Evolutionary conservation across 305 asterid species (phyloP).

Genomic region (Euphrasia arctica): DNA sequence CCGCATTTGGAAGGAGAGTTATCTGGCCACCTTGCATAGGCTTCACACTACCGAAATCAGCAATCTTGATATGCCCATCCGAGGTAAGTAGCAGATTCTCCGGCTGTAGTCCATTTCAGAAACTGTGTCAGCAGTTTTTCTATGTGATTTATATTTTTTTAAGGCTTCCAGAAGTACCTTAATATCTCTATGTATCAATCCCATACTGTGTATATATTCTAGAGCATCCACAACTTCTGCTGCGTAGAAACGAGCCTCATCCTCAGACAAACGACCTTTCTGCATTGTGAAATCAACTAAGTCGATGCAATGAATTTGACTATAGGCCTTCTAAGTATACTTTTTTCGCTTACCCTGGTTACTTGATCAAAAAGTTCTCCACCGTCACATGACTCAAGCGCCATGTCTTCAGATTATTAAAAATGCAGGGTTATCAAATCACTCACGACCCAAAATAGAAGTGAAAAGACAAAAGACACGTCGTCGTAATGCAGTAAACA

Average conservation of each 20-base stretch:
- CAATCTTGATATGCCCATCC: constrained; percentile 95
- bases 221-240: constrained; percentile 99
- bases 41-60: constrained; percentile 99
- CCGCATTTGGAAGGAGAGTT: constrained; percentile 97
- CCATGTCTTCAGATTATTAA: constrained; percentile 75
- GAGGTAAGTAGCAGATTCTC: constrained; percentile 90
- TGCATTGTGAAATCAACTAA: constrained; percentile 39
- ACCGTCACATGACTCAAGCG: constrained; percentile 98
- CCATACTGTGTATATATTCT: constrained; percentile 95
- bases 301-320: background rate
- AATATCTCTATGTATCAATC: constrained; percentile 95
- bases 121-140: constrained; percentile 30
- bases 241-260: constrained; percentile 92
- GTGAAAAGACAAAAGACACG: background rate
- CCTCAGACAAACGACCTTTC: constrained; percentile 89
- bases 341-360: constrained; percentile 62
- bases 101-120: constrained; percentile 61
- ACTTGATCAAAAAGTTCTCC: constrained; percentile 99
- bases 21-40: constrained; percentile 96
- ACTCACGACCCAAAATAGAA: background rate
- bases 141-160: constrained; percentile 9
- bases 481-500: constrained; percentile 13
- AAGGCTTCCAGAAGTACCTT: constrained; percentile 50
- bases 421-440: constrained; percentile 28
- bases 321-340: constrained; percentile 6